phyloP scores from a whole-genome alignment of 2,329 filamentous ascomycete species.

The Penicillium rolfsii region DNA sequence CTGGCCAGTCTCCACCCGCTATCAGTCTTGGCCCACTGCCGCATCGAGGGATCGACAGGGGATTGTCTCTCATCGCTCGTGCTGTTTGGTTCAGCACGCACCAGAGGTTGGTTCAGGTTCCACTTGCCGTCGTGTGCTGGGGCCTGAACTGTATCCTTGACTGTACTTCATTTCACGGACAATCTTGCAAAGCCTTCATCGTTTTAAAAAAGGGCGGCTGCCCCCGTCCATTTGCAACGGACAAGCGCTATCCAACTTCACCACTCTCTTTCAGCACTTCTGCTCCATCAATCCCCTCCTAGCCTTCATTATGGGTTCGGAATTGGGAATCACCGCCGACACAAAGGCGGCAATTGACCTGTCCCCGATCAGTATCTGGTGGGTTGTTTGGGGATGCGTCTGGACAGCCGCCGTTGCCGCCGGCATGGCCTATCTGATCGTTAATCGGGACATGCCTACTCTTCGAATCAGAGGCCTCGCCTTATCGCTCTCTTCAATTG shows the following conservation, averaged over 20 bases:
- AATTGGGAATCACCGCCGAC: conserved; percentile 34
- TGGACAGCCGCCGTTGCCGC: conserved; percentile 40
- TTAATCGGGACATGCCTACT: conserved; percentile 38
- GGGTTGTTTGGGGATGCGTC: conserved; percentile 32
- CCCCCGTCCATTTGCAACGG: neutral
- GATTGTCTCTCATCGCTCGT: neutral
- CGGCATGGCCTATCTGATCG: conserved; percentile 40
- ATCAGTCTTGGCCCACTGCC: neutral
- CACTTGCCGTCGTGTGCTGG: conserved; percentile 7
- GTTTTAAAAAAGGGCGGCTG: neutral
- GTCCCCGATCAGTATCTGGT: conserved; percentile 34
- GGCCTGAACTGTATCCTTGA: conserved; percentile 2
- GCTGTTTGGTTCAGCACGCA: conserved; percentile 1
- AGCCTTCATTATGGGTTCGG: conserved; percentile 34
- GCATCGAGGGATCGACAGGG: conserved; percentile 7
- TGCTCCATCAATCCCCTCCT: conserved; percentile 4
- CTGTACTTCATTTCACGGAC: neutral
- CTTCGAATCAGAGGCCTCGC: conserved; percentile 45
- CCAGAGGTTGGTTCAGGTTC: conserved; percentile 3
- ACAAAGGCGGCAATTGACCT: conserved; percentile 29
- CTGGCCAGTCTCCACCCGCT: neutral
- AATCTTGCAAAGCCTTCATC: neutral
- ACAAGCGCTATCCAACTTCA: conserved; percentile 24
- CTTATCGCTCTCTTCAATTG: conserved; percentile 42
- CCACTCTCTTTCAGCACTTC: conserved; percentile 18